A percentile compares a stretch with the other conserved stretches of the same genome.
phyloP scores from a whole-genome alignment of 345 rosid species.

The Turritis glabra region DNA sequence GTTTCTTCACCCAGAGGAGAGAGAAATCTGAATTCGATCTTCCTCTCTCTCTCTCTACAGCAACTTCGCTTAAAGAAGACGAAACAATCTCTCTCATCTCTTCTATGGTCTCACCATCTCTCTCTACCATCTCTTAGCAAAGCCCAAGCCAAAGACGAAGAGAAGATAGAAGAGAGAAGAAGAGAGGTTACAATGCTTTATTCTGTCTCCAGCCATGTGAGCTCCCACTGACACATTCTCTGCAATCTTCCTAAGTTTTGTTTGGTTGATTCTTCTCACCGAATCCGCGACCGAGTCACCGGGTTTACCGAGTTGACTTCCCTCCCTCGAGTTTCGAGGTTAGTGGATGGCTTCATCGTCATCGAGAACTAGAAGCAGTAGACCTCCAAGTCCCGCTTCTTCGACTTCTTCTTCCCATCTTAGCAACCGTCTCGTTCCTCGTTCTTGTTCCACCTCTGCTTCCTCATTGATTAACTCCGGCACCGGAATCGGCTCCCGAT shows the following conservation, averaged over 20 bases:
- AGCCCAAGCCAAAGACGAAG: neutral
- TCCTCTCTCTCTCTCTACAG: conserved; percentile 45
- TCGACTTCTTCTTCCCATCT: conserved; percentile 63
- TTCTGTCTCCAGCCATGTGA: conserved; percentile 77
- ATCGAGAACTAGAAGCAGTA: conserved; percentile 80
- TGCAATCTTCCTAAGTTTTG: conserved; percentile 25
- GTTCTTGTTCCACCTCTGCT: conserved; percentile 72
- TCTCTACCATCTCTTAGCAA: conserved; percentile 23
- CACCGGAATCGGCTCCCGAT: conserved; percentile 59
- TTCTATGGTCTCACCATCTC: conserved; percentile 26
- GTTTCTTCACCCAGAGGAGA: conserved; percentile 32
- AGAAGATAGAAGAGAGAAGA: neutral
- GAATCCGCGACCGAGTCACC: conserved; percentile 39
- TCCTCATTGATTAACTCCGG: conserved; percentile 50
- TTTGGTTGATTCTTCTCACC: conserved; percentile 15
- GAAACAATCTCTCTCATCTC: conserved; percentile 51
- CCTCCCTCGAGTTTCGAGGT: conserved; percentile 23
- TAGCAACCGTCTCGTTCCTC: conserved; percentile 61
- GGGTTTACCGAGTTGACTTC: conserved; percentile 45
- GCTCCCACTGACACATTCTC: conserved; percentile 68
- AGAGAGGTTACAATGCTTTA: conserved; percentile 39
- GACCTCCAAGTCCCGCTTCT: conserved; percentile 77
- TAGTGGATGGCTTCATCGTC: conserved; percentile 72
- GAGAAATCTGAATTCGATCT: conserved; percentile 12
- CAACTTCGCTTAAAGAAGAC: conserved; percentile 67